Evolutionary conservation across 164 flowering plant species (phyloP), one percentile per base, ranked within the genome.

Genomic region (Dillenia turbinata): DNA sequence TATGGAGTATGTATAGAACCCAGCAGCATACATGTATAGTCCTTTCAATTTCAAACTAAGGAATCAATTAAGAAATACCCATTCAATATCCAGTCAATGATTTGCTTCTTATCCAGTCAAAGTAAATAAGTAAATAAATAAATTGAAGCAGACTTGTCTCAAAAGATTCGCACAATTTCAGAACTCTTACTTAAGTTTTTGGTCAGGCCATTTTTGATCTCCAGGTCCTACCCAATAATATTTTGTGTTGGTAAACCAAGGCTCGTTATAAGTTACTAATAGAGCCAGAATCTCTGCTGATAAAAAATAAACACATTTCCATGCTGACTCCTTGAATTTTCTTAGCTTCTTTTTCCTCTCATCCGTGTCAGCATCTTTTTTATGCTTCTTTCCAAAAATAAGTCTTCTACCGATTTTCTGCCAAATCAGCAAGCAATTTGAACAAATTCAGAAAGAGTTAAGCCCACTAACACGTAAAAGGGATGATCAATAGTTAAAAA

Each of bases 301-400:
- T 65, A 92, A 86, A 76, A 14, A 95, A 74, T 91, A 95, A 52
- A 90, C 52, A 64, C 85, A 89, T 66, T 95, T 95, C 97, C 97
- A 92, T 50, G 97, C 96, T 14, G 99, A 95, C 61, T 95, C 99
- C 71, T 95, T 92, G 69, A 95, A 92, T 62, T 95, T 95, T 22
- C 76, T 72, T 40, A 92, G 76, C 77, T 74, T 89, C 77, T 80
- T 88, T 67, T 57, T 81, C 59, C 63, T 77, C 44, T 85, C 90
- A 33, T 63, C 71, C 9, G 64, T 49, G 10, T 74, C 68, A 56
- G 57, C 49, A 33, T 77, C 79, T 48, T 8, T 55, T 63, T 54
- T 63, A 40, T 78, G 47, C 16, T 75, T 73, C 65, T 78, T 75
- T 33, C 86, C 87, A 71, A 87, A 81, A 59, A 95, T 80, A 62